Conservation (phyloP, 345 rosid species). For the Gossypioides kirkii region DNA sequence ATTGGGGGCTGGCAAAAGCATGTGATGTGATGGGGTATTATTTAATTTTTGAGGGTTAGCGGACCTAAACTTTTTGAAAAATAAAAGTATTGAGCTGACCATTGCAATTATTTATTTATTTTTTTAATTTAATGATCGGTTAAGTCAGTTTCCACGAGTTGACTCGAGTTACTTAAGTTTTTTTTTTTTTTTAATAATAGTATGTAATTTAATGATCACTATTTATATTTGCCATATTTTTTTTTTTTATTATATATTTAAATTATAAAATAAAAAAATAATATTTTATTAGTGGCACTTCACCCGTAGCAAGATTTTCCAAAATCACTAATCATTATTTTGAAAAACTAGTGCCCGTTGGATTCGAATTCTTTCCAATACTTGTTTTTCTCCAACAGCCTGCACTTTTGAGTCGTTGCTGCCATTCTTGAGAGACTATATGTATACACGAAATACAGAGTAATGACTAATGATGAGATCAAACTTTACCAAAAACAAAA, state of each 20-base stretch:
- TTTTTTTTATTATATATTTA: no score
- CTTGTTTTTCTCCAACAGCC: neutral
- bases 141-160: neutral
- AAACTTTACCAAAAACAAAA: neutral
- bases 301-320: no score
- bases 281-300: no score
- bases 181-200: no score
- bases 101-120: no score
- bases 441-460: neutral
- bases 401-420: neutral
- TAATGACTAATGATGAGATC: neutral
- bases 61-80: no score
- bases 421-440: neutral
- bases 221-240: no score
- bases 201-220: no score
- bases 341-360: slow-evolving; percentile 8
- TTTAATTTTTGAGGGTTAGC: no score
- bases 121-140: neutral
- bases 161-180: neutral
- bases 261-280: no score
- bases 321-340: neutral
- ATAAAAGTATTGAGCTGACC: no score
- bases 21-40: no score
- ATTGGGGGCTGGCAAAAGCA: neutral
- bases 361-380: neutral